phyloP scores from a whole-genome alignment of 495 filamentous ascomycete species.

The Clohesyomyces aquaticus region DNA sequence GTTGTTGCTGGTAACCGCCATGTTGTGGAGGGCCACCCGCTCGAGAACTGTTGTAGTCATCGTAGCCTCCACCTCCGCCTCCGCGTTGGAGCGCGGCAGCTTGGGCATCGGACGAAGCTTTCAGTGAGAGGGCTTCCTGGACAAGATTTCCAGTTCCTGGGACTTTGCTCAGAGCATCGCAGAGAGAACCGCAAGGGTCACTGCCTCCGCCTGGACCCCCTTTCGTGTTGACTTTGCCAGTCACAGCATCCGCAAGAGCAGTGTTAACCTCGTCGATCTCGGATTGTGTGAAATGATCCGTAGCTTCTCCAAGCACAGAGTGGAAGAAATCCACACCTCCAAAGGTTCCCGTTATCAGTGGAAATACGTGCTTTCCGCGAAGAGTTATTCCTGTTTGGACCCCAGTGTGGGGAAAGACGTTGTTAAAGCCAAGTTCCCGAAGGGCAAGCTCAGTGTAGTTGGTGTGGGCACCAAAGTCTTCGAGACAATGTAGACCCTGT shows the following conservation, averaged over 20 bases:
- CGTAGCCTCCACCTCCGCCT: constrained; percentile 35
- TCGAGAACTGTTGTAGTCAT: constrained; percentile 41
- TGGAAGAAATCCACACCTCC: constrained; percentile 96
- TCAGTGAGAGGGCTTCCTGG: constrained; percentile 75
- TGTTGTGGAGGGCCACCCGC: constrained; percentile 20
- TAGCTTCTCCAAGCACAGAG: constrained; percentile 93
- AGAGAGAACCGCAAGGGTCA: constrained; percentile 61
- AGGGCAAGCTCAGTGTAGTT: constrained; percentile 91
- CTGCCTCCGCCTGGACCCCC: constrained; percentile 43
- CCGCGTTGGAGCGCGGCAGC: constrained; percentile 49
- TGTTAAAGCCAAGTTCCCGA: constrained; percentile 78
- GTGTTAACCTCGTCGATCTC: constrained; percentile 89
- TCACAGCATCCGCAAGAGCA: constrained; percentile 63
- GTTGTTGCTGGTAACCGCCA: constrained; percentile 23
- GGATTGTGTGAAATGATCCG: constrained; percentile 92
- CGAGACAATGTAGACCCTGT: constrained; percentile 88
- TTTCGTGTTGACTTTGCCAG: constrained; percentile 55
- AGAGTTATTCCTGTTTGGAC: constrained; percentile 71
- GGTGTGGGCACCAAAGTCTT: constrained; percentile 94
- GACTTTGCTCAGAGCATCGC: constrained; percentile 72
- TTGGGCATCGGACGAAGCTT: constrained; percentile 73
- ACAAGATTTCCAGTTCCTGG: constrained; percentile 79
- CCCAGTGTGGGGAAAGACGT: constrained; percentile 89
- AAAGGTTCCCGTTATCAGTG: constrained; percentile 90
- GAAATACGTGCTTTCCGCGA: constrained; percentile 74